These are phyloP conservation scores for Cajanus cajan DNA, from an alignment of 306 rosid genomes.

Conservation along the genomic window DNA sequence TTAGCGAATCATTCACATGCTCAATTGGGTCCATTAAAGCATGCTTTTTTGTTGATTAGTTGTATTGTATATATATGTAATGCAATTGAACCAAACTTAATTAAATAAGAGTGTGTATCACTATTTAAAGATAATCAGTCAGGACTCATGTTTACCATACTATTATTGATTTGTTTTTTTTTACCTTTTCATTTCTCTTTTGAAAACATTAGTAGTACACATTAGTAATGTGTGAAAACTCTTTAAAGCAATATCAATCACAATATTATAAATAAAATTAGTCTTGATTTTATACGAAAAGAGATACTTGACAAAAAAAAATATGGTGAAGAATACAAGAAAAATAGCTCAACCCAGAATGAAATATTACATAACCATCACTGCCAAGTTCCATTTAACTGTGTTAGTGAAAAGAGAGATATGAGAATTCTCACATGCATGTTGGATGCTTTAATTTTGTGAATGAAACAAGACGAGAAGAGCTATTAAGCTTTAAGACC, in stretches of 20 bases:
- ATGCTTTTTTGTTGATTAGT: neutral
- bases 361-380: conserved; percentile 1
- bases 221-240: too few relatives aligned
- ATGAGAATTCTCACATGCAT: conserved; percentile 9
- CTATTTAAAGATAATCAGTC: neutral
- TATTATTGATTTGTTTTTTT: neutral
- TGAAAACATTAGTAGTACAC: neutral
- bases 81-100: neutral
- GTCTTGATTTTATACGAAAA: too few relatives aligned
- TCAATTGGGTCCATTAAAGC: neutral
- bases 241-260: too few relatives aligned
- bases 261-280: too few relatives aligned
- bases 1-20: neutral
- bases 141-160: neutral
- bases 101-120: neutral
- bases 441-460: neutral
- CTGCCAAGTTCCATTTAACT: neutral
- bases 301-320: too few relatives aligned
- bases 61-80: neutral
- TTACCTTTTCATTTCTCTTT: neutral
- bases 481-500: neutral
- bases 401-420: neutral
- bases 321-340: neutral
- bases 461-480: conserved; percentile 14
- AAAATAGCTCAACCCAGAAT: conserved; percentile 4